Conservation (phyloP, 495 filamentous ascomycete species). For the Amorphotheca resinae region DNA sequence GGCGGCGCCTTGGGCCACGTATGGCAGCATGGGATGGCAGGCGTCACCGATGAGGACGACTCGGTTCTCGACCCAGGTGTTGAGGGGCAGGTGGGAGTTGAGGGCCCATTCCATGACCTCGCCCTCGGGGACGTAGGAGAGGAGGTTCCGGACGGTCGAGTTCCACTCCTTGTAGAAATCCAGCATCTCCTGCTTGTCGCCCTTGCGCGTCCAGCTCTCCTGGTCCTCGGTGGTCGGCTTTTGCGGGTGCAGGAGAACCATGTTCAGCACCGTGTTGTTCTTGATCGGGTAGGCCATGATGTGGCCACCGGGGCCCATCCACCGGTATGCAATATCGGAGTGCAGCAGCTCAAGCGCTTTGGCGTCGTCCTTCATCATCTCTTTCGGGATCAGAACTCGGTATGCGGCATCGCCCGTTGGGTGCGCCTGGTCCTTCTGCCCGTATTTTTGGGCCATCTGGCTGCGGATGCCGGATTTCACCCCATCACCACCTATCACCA, state of each 20-base stretch:
- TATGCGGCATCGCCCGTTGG: slow-evolving; percentile 36
- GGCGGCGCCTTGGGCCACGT: slow-evolving; percentile 9
- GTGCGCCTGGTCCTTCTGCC: slow-evolving; percentile 21
- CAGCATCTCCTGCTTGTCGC: slow-evolving; percentile 5
- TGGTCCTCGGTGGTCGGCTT: slow-evolving; percentile 11
- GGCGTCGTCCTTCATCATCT: slow-evolving; percentile 27
- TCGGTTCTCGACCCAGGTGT: neutral
- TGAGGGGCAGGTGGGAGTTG: neutral
- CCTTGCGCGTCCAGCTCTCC: neutral
- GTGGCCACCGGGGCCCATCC: slow-evolving; percentile 4
- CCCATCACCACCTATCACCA: slow-evolving; percentile 36
- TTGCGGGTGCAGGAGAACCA: slow-evolving; percentile 29
- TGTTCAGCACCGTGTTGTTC: slow-evolving; percentile 31
- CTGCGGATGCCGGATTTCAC: slow-evolving; percentile 31
- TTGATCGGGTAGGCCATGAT: slow-evolving; percentile 28
- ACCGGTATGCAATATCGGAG: neutral
- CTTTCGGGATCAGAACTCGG: slow-evolving; percentile 29
- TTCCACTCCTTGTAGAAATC: neutral
- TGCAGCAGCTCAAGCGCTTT: slow-evolving; percentile 4
- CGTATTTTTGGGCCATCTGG: slow-evolving; percentile 21
- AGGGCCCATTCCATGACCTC: slow-evolving; percentile 7
- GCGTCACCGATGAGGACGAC: slow-evolving; percentile 1
- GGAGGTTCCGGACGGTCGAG: neutral
- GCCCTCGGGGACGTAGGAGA: slow-evolving; percentile 5
- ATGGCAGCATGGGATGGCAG: slow-evolving; percentile 7